A percentile compares a stretch with the other conserved stretches of the same genome.
Conservation (phyloP, 2,329 filamentous ascomycete genomes). For the Alternaria infectoria region DNA sequence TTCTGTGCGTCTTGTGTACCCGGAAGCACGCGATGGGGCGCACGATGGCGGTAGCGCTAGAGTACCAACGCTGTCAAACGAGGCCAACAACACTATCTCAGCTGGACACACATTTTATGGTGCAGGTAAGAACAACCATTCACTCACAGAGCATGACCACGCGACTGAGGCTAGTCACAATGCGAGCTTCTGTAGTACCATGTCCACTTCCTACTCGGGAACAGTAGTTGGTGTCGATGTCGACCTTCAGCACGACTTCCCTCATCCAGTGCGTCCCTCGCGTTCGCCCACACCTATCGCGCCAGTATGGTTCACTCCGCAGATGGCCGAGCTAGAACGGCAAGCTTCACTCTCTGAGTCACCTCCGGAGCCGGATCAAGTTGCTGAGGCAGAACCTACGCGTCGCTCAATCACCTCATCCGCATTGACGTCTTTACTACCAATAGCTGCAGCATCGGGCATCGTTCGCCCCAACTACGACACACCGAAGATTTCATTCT, state of each 20-base stretch:
- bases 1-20: constrained; percentile 22
- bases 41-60: constrained; percentile 16
- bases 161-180: constrained; percentile 30
- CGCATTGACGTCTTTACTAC: constrained; percentile 45
- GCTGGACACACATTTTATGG: constrained; percentile 32
- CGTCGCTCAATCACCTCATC: constrained; percentile 40
- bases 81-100: constrained; percentile 27
- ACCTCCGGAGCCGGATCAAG: constrained; percentile 8
- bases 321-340: constrained; percentile 26
- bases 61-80: constrained; percentile 16
- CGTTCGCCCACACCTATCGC: constrained; percentile 30
- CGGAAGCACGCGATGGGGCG: constrained; percentile 30
- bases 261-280: constrained; percentile 18
- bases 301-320: constrained; percentile 35
- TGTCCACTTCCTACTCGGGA: constrained; percentile 44
- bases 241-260: constrained; percentile 36
- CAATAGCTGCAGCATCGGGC: constrained; percentile 46
- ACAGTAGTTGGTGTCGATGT: constrained; percentile 45
- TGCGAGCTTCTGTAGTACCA: constrained; percentile 43
- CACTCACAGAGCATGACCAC: constrained; percentile 22
- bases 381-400: neutral
- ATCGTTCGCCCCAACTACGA: constrained; percentile 39
- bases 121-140: constrained; percentile 21
- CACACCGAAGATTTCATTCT: constrained; percentile 40
- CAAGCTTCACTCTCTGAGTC: constrained; percentile 18